Evolutionary conservation across 306 rosid genomes (phyloP).

Genomic region (Aeschynomene evenia): DNA sequence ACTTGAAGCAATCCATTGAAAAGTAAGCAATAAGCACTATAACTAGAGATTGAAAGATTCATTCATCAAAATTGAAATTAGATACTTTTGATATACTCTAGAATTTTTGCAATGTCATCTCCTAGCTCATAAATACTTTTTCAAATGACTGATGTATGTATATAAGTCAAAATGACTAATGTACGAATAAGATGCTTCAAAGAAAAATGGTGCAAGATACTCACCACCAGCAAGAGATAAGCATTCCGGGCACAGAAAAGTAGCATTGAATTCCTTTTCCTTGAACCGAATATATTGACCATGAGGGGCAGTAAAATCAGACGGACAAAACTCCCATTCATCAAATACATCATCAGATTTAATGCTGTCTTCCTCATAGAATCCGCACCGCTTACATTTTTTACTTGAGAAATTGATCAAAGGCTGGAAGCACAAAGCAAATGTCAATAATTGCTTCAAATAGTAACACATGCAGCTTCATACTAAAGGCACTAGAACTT

Average conservation of each 20-base stretch:
- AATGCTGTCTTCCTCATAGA: conserved; percentile 71
- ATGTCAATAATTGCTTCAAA: conserved; percentile 24
- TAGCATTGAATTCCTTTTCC: conserved; percentile 68
- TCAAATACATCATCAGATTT: conserved; percentile 61
- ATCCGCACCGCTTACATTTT: conserved; percentile 91
- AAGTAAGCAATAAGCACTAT: background rate
- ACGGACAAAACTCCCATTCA: conserved; percentile 96
- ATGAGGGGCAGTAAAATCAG: conserved; percentile 53
- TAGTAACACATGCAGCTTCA: conserved; percentile 3
- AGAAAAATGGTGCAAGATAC: conserved; percentile 31
- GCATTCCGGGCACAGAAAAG: conserved; percentile 67
- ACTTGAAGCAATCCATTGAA: conserved; percentile 12
- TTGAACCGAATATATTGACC: conserved; percentile 58
- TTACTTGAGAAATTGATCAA: conserved; percentile 52
- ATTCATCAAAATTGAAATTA: background rate
- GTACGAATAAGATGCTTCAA: background rate
- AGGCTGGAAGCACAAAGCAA: conserved; percentile 56
- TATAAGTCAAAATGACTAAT: too few species aligned
- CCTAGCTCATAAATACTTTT: background rate
- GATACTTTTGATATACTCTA: background rate
- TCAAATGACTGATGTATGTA: background rate
- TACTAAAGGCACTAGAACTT: conserved; percentile 1
- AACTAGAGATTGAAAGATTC: background rate
- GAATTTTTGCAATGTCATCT: background rate
- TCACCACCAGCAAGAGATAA: conserved; percentile 48